Evolutionary conservation across 495 filamentous ascomycete species (phyloP), one percentile per base, ranked within the genome.

Genomic region (Eremomyces bilateralis): DNA sequence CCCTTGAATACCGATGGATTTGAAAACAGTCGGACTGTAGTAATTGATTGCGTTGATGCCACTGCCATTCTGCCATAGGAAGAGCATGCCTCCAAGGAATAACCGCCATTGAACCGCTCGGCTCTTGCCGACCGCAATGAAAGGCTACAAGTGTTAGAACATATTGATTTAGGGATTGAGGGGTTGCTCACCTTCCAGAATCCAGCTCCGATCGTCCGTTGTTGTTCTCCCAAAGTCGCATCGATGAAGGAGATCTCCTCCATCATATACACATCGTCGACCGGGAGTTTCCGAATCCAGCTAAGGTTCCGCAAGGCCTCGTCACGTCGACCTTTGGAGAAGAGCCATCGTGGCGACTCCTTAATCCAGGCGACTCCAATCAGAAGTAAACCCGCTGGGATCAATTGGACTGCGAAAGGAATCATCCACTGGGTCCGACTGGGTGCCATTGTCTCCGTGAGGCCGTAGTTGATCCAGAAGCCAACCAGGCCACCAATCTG

Each of bases 11-110:
- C 70, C 70, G 32, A 76, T 68, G 37, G 54, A 59, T 39, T 52
- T 54, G 54, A 67, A 69, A 27, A 71, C 61, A 0, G 60, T 66
- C 5, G 67, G 67, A 3, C 51, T 58, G 52, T 72, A 74, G 52
- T 72, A 73, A 57, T 76, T 74, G 50, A 74, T 70, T 17, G 69
- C 67, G 34, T 76, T 74, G 52, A 75, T 76, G 13, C 73, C 70
- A 2, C 60, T 64, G 2, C 64, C 58, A 35, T 77, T 77, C 46
- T 77, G 72, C 58, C 63, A 73, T 33, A 75, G 53, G 60, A 77
- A 75, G 20, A 75, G 65, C 55, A 67, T 63, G 43, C 64, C 64
- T 21, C 73, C 71, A 20, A 76, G 56, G 56, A 76, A 67, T 48
- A 76, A 66, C 20, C 71, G 66, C 58, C 63, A 78, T 42, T 61